phyloP scores from a whole-genome alignment of 1,284 basidiomycete genomes.

The Leccinum glutinopallens region DNA sequence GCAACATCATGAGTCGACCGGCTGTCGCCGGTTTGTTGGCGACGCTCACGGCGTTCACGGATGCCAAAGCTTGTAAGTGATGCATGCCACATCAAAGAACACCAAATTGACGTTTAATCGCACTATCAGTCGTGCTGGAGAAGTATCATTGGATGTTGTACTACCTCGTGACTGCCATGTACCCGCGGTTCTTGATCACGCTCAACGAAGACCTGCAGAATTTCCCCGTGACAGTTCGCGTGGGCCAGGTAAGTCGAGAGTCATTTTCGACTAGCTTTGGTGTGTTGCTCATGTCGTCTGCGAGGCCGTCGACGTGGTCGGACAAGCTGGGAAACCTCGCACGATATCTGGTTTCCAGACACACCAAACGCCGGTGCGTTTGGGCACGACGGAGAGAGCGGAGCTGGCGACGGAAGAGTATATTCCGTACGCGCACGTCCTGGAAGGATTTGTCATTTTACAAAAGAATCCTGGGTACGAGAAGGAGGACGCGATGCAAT shows the following conservation, averaged over 20 bases:
- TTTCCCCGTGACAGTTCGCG: constrained; percentile 89
- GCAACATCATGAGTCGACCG: constrained; percentile 86
- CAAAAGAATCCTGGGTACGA: constrained; percentile 87
- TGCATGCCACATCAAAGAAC: constrained; percentile 3
- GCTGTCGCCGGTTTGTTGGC: constrained; percentile 93
- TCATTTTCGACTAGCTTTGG: not conserved
- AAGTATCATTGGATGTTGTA: constrained; percentile 99
- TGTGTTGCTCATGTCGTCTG: constrained; percentile 7
- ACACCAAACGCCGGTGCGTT: constrained; percentile 92
- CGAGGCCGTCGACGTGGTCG: constrained; percentile 86
- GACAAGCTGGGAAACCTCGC: constrained; percentile 88
- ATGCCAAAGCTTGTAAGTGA: constrained; percentile 87
- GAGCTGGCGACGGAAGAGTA: constrained; percentile 98
- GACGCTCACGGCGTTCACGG: constrained; percentile 89
- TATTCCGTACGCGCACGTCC: constrained; percentile 85
- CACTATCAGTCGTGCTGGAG: constrained; percentile 77
- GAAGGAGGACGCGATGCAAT: constrained; percentile 80
- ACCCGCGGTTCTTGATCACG: constrained; percentile 97
- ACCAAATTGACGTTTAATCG: constrained; percentile 7
- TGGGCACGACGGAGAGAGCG: constrained; percentile 92
- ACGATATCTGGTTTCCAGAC: constrained; percentile 97
- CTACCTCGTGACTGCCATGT: constrained; percentile 95
- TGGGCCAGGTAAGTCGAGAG: constrained; percentile 72
- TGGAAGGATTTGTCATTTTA: constrained; percentile 90
- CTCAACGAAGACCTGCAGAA: constrained; percentile 89